phyloP scores from a whole-genome alignment of 2,329 filamentous ascomycete genomes.

The Chaetomiaceae sp. region DNA sequence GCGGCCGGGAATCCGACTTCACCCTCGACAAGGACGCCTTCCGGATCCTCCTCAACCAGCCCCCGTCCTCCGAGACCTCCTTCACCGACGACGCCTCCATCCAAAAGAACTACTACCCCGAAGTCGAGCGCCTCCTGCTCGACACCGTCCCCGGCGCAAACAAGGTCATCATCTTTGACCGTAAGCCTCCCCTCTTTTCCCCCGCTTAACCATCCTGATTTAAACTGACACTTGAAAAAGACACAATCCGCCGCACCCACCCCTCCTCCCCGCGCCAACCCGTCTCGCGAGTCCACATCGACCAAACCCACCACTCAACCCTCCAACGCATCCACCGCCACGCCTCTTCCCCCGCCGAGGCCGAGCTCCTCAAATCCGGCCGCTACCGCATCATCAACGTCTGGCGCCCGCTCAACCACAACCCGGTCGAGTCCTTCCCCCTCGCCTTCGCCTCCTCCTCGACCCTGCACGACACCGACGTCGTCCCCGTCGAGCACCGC shows the following conservation, averaged over 20 bases:
- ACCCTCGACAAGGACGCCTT: constrained; percentile 56
- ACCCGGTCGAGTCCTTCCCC: constrained; percentile 61
- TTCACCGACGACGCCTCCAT: constrained; percentile 70
- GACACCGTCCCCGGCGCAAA: constrained; percentile 61
- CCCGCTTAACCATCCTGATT: not conserved
- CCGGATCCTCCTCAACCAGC: constrained; percentile 55
- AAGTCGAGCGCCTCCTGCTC: constrained; percentile 70
- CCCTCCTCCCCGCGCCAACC: constrained; percentile 60
- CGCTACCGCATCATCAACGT: constrained; percentile 85
- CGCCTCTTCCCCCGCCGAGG: constrained; percentile 55
- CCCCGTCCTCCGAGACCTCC: constrained; percentile 47
- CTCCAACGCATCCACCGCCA: constrained; percentile 64
- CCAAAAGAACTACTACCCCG: constrained; percentile 72
- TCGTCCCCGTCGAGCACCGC: constrained; percentile 68
- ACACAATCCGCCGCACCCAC: constrained; percentile 71
- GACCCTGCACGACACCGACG: constrained; percentile 56
- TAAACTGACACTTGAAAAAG: not conserved
- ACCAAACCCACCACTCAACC: constrained; percentile 69
- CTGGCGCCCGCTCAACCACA: constrained; percentile 63
- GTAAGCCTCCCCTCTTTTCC: not conserved
- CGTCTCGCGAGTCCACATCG: constrained; percentile 72
- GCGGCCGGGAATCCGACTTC: constrained; percentile 55
- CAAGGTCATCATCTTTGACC: constrained; percentile 74
- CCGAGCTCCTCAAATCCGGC: constrained; percentile 58
- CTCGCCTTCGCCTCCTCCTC: constrained; percentile 65